Base-by-base conservation (phyloP, 495 filamentous ascomycete genomes). In the Neurospora tetrasperma region DNA sequence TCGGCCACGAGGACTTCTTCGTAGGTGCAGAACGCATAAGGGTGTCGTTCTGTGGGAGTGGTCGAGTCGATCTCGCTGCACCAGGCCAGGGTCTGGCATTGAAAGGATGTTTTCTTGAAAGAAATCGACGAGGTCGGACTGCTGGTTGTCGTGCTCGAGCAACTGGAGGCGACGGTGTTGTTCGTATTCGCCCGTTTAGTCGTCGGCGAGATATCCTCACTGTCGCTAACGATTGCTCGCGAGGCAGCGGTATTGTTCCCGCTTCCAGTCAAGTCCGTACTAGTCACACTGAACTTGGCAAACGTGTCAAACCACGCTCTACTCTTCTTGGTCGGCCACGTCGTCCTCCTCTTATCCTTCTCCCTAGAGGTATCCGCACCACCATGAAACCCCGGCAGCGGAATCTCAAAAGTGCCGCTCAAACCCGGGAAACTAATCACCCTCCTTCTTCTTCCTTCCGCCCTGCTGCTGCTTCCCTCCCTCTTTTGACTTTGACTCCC, bases 11-110 rank as follows among this genome's bases (percentile, higher is more conserved):
- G 31, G 2, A 78, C 77, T 31, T 81, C 78, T 42, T 75, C 75
- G 74, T 78, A 81, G 8, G 77, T 79, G 76, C 78, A 80, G 42
- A 81, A 81, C 23, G 78, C 78, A 62, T 80, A 80, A 3, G 79
- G 79, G 1, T 74, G 75, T 4, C 75, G 77, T 38, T 72, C 39
- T 4, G 71, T 73, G 5, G 75, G 72, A 1, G 71, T 39, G 42
- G 75, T 71, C 20, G 72, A 44, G 62, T 79, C 76, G 41, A 81
- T 77, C 27, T 81, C 79, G 41, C 77, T 79, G 41, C 78, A 80
- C 79, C 79, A 81, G 2, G 79, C 78, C 14, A 80, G 69, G 1
- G 78, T 80, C 31, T 81, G 79, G 62, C 79, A 81, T 48, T 81
- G 77, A 68, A 76, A 75, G 3, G 74, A 46, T 11, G 78, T 77